Evolutionary conservation across 768 basidiomycete genomes (phyloP).

Genomic region (Mycena vulgaris): DNA sequence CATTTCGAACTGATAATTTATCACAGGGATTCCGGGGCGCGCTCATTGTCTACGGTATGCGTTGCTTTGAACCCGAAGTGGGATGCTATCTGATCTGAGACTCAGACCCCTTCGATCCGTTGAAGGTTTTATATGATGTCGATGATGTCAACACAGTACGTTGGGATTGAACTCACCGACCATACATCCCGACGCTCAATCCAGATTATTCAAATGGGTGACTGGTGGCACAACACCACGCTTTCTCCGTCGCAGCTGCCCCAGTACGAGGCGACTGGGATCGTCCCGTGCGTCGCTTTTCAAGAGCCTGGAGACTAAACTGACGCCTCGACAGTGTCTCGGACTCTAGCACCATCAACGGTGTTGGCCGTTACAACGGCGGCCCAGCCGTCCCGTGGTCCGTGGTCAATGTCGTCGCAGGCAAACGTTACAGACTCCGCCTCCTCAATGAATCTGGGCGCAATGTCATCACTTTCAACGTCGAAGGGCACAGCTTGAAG

Average conservation of each 20-base stretch:
- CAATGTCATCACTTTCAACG: slow-evolving; percentile 52
- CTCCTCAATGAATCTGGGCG: slow-evolving; percentile 66
- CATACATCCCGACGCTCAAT: not conserved
- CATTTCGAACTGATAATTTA: no score
- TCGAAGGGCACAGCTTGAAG: slow-evolving; percentile 46
- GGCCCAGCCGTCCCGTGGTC: slow-evolving; percentile 59
- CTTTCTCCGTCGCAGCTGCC: slow-evolving; percentile 20
- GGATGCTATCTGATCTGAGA: not conserved
- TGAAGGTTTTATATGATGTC: slow-evolving; percentile 57
- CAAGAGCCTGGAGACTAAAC: not conserved
- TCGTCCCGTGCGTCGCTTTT: slow-evolving; percentile 40
- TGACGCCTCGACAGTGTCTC: slow-evolving; percentile 31
- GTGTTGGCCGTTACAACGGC: slow-evolving; percentile 57
- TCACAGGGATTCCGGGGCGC: slow-evolving; percentile 48
- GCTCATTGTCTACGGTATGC: slow-evolving; percentile 41
- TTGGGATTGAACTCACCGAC: slow-evolving; percentile 25
- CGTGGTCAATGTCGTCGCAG: slow-evolving; percentile 57
- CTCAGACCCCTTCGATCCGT: slow-evolving; percentile 57
- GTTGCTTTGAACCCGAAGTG: not conserved
- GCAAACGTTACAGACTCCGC: slow-evolving; percentile 69
- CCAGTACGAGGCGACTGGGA: slow-evolving; percentile 42
- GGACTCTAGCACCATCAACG: slow-evolving; percentile 64
- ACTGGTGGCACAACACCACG: slow-evolving; percentile 58
- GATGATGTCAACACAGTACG: slow-evolving; percentile 54
- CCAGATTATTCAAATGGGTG: slow-evolving; percentile 44